These are phyloP conservation scores for Xylaria sp. DNA, from an alignment of 495 filamentous ascomycete species.

Conservation along the genomic window DNA sequence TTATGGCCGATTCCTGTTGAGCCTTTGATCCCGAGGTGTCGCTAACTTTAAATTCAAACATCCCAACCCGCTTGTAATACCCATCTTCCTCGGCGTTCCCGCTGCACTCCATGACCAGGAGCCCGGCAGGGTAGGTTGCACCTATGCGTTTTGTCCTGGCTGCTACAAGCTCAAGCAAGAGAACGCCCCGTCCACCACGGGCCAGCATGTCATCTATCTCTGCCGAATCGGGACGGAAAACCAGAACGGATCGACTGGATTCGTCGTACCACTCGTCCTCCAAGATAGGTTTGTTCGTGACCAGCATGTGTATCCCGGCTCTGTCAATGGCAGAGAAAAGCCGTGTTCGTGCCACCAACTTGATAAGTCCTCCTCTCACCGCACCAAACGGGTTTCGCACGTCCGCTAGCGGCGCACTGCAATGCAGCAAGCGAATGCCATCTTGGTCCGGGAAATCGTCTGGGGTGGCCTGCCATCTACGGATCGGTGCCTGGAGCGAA, in stretches of 20 bases:
- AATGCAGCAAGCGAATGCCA: background rate
- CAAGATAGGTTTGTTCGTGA: background rate
- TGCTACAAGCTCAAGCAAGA: slow-evolving; percentile 6
- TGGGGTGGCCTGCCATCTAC: background rate
- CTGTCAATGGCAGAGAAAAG: slow-evolving; percentile 4
- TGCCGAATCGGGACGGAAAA: slow-evolving; percentile 12
- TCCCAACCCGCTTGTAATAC: slow-evolving; percentile 1
- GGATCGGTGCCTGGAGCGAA: slow-evolving; percentile 7
- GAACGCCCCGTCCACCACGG: background rate
- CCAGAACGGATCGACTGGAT: background rate
- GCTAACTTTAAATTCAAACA: background rate
- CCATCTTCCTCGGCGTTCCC: background rate
- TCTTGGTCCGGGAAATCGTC: slow-evolving; percentile 2
- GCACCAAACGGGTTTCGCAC: slow-evolving; percentile 26
- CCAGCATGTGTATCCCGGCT: background rate
- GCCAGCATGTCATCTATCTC: background rate
- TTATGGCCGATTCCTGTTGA: background rate
- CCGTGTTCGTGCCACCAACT: slow-evolving; percentile 9
- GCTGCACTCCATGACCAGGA: background rate
- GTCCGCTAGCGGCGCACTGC: slow-evolving; percentile 19
- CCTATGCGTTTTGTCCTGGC: background rate
- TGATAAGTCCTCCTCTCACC: slow-evolving; percentile 27
- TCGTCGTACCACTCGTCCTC: background rate
- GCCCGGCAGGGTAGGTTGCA: slow-evolving; percentile 8
- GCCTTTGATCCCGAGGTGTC: background rate